Base-by-base conservation (phyloP, 2,329 filamentous ascomycete genomes). In the Zopfia rhizophila region DNA sequence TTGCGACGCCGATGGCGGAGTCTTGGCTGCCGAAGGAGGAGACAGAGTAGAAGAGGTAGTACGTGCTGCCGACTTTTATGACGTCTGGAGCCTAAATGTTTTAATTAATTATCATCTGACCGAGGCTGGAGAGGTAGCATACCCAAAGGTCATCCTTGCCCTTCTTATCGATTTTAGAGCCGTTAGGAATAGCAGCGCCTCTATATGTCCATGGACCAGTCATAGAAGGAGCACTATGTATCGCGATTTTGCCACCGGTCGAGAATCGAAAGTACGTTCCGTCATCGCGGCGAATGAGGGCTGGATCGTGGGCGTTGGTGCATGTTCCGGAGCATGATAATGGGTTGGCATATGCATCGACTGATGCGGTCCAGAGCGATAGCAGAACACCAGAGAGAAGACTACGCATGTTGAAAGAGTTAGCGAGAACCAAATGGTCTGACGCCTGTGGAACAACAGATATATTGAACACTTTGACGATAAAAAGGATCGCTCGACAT, bases 11-110 rank as follows among this genome's bases (percentile, higher is more conserved):
- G 51, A 89, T 87, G 23, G 82, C 82, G 0, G 81, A 85, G 64
- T 77, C 70, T 52, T 87, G 83, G 0, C 75, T 78, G 1, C 85
- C 85, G 52, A 86, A 87, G 1, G 78, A 74, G 24, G 79, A 84
- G n/a, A 87, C 83, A 1, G 81, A 75, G 68, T 88, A 87, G 77
- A 86, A 88, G n/a, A 84, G 68, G 57, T 87, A 80, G 72, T 87
- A 89, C 1, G 75, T 74, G 41, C 70, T 73, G 51, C 79, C 80
- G n/a, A 88, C 75, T 12, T 80, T 70, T 13, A 73, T 67, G 11
- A 86, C 80, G 54, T 89, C 85, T 0, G 87, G 87, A 2, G 86
- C 86, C 84, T 85, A 38, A 5, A 21, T 23, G 12, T 10, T 10
- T 32, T 27, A n/a, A 16, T 10, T 4, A 8, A 23, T 23, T 25